Evolutionary conservation across 257 asterid species (phyloP).

Genomic region (Ilex asprella): DNA sequence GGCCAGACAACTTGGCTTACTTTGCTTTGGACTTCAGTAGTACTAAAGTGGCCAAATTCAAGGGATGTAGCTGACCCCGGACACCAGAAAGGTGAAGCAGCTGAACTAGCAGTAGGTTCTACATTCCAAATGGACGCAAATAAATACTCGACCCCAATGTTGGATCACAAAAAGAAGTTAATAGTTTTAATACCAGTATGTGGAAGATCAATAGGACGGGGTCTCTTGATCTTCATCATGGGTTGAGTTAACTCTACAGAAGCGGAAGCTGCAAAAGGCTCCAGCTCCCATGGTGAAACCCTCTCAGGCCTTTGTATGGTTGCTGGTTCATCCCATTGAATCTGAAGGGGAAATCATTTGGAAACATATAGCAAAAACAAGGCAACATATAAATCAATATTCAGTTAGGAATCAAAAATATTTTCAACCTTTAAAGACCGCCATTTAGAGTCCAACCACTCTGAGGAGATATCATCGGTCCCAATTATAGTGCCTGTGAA

Average conservation of each 20-base stretch:
- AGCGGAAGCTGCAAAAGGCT: conserved; percentile 60
- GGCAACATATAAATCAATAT: not conserved
- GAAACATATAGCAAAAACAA: not conserved
- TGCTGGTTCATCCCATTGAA: conserved; percentile 82
- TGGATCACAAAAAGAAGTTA: too few species aligned
- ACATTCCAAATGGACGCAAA: not conserved
- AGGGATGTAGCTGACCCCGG: too few species aligned
- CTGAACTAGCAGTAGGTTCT: not conserved
- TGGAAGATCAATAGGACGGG: conserved; percentile 58
- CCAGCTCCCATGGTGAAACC: conserved; percentile 84
- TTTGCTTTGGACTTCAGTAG: not conserved
- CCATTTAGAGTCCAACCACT: conserved; percentile 76
- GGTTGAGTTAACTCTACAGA: conserved; percentile 37
- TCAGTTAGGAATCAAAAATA: conserved; percentile 3
- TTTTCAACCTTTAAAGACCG: conserved; percentile 69
- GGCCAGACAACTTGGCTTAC: not conserved
- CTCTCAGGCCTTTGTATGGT: conserved; percentile 50
- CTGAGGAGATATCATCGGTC: conserved; percentile 48
- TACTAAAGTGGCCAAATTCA: too few species aligned
- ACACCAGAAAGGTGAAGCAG: not conserved
- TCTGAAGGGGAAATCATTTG: conserved; percentile 24
- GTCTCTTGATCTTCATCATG: conserved; percentile 47
- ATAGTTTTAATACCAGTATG: conserved; percentile 29
- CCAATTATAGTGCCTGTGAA: conserved; percentile 81
- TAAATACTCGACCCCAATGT: too few species aligned